A percentile compares a stretch with the other conserved stretches of the same genome.
Evolutionary conservation across 129 eudicot species (phyloP).

Genomic region (Logfia minima): DNA sequence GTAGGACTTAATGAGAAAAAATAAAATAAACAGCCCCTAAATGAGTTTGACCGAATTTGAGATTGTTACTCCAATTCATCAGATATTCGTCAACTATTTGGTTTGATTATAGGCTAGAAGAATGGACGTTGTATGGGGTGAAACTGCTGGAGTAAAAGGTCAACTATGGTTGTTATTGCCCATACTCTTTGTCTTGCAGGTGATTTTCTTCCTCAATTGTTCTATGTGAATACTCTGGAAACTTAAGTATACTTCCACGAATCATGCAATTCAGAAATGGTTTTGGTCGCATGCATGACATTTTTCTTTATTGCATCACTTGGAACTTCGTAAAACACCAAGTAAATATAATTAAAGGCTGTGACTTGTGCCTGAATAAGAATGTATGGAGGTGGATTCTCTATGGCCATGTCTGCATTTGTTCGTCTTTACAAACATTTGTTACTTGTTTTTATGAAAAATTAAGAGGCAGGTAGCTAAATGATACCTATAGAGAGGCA

Average conservation of each 20-base stretch:
- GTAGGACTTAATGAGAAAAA: too few species aligned
- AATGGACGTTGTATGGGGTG: slow-evolving; percentile 99
- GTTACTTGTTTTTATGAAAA: not conserved
- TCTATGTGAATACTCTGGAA: not conserved
- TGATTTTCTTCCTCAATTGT: slow-evolving; percentile 17
- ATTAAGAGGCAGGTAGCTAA: not conserved
- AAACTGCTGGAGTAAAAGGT: slow-evolving; percentile 96
- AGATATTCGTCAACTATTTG: not conserved
- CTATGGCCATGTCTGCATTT: not conserved
- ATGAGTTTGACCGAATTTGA: not conserved
- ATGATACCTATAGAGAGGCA: not conserved
- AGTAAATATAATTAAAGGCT: not conserved
- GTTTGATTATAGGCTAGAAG: slow-evolving; percentile 73
- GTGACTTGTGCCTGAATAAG: not conserved
- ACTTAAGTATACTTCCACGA: not conserved
- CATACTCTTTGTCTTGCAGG: slow-evolving; percentile 85
- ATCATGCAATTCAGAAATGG: not conserved
- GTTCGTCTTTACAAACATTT: not conserved
- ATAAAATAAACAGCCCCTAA: too few species aligned
- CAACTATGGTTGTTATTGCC: slow-evolving; percentile 78
- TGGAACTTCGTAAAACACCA: not conserved
- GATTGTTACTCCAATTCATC: not conserved
- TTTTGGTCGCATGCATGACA: not conserved
- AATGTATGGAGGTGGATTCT: not conserved
- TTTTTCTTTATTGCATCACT: not conserved